These are phyloP conservation scores for Dendrobium chrysotoxum DNA, from an alignment of 106 monocot species.

Conservation along the genomic window DNA sequence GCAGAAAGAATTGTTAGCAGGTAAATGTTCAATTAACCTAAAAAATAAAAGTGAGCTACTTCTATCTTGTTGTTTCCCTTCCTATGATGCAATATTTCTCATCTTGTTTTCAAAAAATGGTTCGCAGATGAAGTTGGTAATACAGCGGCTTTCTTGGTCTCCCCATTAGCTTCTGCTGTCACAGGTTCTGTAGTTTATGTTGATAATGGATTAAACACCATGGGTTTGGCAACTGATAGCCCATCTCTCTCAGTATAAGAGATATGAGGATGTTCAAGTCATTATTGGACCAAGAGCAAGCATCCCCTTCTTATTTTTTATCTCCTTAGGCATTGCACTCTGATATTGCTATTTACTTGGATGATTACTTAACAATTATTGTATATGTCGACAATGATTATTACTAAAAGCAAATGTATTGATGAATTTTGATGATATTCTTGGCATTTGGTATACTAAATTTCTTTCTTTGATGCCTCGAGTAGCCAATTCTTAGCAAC, in stretches of 20 bases:
- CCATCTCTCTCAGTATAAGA: not conserved
- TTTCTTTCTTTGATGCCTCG: too few relatives aligned
- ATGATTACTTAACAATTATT: too few relatives aligned
- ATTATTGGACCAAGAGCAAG: not conserved
- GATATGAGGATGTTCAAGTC: not conserved
- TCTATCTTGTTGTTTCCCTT: too few relatives aligned
- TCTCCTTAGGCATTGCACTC: not conserved
- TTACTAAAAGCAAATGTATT: too few relatives aligned
- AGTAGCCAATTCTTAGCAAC: too few relatives aligned
- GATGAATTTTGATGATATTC: too few relatives aligned
- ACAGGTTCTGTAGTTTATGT: slow-evolving; percentile 66
- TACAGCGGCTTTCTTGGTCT: slow-evolving; percentile 61
- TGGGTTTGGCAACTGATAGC: not conserved
- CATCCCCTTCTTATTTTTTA: not conserved
- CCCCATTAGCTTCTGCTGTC: slow-evolving; percentile 57
- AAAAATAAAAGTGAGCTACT: not conserved
- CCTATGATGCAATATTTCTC: not conserved
- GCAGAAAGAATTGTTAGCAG: slow-evolving; percentile 82
- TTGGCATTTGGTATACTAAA: too few relatives aligned
- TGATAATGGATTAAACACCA: not conserved
- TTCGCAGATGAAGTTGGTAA: slow-evolving; percentile 58
- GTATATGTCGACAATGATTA: too few relatives aligned
- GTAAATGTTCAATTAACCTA: slow-evolving; percentile 9
- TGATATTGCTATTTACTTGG: not conserved
- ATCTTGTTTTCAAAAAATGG: not conserved